phyloP scores from a whole-genome alignment of 495 filamentous ascomycete genomes.

The Halenospora varia region DNA sequence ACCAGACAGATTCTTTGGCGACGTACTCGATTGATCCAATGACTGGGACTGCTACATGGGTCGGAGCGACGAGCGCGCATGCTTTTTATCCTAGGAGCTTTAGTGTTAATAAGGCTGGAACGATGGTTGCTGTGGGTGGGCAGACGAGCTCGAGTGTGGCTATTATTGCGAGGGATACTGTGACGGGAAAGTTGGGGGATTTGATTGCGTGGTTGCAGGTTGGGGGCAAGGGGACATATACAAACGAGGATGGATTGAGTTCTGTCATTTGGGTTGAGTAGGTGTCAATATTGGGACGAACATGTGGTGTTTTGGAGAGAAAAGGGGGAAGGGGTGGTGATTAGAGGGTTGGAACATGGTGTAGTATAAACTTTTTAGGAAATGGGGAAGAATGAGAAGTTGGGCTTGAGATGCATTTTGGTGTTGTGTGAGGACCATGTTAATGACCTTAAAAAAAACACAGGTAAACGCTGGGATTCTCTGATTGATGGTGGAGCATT shows the following conservation, averaged over 20 bases:
- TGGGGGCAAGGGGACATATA: conserved; percentile 35
- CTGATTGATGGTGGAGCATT: no score
- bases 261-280: conserved; percentile 43
- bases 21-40: conserved; percentile 35
- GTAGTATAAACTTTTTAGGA: no score
- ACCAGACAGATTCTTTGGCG: conserved; percentile 16
- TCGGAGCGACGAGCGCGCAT: conserved; percentile 47
- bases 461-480: no score
- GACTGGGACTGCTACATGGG: conserved; percentile 43
- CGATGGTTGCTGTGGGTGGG: conserved; percentile 54
- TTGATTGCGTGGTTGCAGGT: conserved; percentile 35
- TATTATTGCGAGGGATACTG: conserved; percentile 51
- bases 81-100: conserved; percentile 60
- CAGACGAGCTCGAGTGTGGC: conserved; percentile 53
- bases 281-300: no score
- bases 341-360: no score
- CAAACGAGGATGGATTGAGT: conserved; percentile 42
- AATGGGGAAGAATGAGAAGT: no score
- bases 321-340: no score
- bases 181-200: conserved; percentile 48
- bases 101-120: conserved; percentile 57
- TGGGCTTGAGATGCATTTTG: no score
- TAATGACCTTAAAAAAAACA: no score
- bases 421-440: no score
- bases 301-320: no score